A percentile compares a stretch with the other conserved stretches of the same genome.
phyloP scores from a whole-genome alignment of 257 asterid genomes.

The Solanum piurae region DNA sequence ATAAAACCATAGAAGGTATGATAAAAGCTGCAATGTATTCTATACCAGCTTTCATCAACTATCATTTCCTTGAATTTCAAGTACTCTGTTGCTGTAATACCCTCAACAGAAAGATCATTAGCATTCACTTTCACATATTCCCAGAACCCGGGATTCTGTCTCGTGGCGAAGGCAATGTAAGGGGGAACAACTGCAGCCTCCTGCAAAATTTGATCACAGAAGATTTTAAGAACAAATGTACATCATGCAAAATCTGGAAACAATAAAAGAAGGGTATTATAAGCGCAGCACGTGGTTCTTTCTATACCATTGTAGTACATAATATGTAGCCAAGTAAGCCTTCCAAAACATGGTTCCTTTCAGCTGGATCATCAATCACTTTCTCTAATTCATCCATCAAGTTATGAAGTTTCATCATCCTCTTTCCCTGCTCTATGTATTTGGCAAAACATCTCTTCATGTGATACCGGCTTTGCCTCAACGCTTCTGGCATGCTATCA shows the following conservation, averaged over 20 bases:
- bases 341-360: slow-evolving; percentile 54
- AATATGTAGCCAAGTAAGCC: slow-evolving; percentile 83
- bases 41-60: slow-evolving; percentile 62
- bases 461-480: slow-evolving; percentile 79
- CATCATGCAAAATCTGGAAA: not conserved
- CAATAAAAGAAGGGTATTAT: not conserved
- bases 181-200: slow-evolving; percentile 97
- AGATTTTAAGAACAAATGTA: not conserved
- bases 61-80: slow-evolving; percentile 74
- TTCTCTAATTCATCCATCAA: slow-evolving; percentile 80
- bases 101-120: slow-evolving; percentile 73
- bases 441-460: slow-evolving; percentile 84
- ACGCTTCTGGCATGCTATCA: slow-evolving; percentile 87
- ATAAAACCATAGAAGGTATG: not conserved
- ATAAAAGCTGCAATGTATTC: not conserved
- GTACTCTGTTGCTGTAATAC: slow-evolving; percentile 62
- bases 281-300: not conserved
- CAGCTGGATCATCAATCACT: slow-evolving; percentile 55
- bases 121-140: slow-evolving; percentile 77
- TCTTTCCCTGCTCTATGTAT: slow-evolving; percentile 55
- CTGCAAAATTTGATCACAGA: slow-evolving; percentile 15
- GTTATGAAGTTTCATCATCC: slow-evolving; percentile 55
- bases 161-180: slow-evolving; percentile 55
- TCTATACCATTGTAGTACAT: slow-evolving; percentile 70
- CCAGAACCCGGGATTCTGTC: slow-evolving; percentile 93